Conservation (phyloP, 768 basidiomycete species). For the Suillus tomentosus region DNA sequence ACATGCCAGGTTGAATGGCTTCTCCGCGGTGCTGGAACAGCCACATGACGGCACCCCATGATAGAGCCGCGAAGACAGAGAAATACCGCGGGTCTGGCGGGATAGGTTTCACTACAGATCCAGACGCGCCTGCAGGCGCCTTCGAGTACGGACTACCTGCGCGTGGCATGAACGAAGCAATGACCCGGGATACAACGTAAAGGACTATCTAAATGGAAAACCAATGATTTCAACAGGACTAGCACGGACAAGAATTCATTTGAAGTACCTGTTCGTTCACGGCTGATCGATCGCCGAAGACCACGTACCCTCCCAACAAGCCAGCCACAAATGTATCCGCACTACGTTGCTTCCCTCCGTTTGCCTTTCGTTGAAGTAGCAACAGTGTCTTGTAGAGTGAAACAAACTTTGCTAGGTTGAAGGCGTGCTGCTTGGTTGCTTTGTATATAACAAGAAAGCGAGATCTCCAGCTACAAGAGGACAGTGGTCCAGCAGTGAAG, state of each 20-base stretch:
- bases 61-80: constrained; percentile 80
- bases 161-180: constrained; percentile 90
- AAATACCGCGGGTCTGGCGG: constrained; percentile 88
- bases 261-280: constrained; percentile 83
- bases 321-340: constrained; percentile 93
- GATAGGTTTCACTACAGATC: constrained; percentile 58
- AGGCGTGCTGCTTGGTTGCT: constrained; percentile 87
- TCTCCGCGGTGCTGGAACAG: constrained; percentile 85
- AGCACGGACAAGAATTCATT: constrained; percentile 5
- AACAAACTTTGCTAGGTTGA: constrained; percentile 93
- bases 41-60: constrained; percentile 98
- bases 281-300: constrained; percentile 84
- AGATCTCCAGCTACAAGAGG: constrained; percentile 62
- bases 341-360: constrained; percentile 79
- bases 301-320: constrained; percentile 85
- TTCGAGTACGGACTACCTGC: constrained; percentile 56
- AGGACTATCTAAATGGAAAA: constrained; percentile 76
- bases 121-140: constrained; percentile 40
- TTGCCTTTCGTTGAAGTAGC: constrained; percentile 77
- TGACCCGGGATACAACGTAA: constrained; percentile 90
- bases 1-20: constrained; percentile 96
- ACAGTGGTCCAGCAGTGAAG: constrained; percentile 13
- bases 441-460: constrained; percentile 69
- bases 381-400: constrained; percentile 88
- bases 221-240: constrained; percentile 13